A percentile compares a stretch with the other conserved stretches of the same genome.
phyloP scores from a whole-genome alignment of 495 filamentous ascomycete genomes.

The Penicillium herquei region DNA sequence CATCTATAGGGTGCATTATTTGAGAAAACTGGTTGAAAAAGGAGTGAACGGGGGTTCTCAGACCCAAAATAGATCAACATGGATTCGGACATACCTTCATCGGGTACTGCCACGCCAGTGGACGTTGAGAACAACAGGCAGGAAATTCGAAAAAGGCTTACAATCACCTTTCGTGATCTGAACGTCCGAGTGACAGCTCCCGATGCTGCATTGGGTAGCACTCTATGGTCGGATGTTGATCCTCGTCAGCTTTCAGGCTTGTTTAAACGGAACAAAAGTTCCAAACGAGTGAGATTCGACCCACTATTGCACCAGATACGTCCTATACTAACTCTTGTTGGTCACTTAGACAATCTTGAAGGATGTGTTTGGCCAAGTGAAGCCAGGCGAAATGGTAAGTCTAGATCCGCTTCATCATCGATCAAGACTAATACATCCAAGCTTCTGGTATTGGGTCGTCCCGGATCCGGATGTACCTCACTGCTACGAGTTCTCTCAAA shows the following conservation, averaged over 20 bases:
- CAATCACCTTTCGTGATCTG: constrained; percentile 38
- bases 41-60: too few relatives aligned
- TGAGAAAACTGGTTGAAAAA: background rate
- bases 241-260: constrained; percentile 28
- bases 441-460: constrained; percentile 44
- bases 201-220: constrained; percentile 39
- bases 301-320: background rate
- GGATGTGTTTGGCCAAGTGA: constrained; percentile 35
- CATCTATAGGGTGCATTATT: background rate
- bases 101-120: constrained; percentile 27
- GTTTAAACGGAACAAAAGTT: constrained; percentile 15
- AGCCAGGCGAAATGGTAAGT: constrained; percentile 42
- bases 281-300: constrained; percentile 29
- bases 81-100: constrained; percentile 30
- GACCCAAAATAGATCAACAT: constrained; percentile 8
- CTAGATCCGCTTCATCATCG: background rate
- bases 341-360: constrained; percentile 34
- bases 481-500: constrained; percentile 40
- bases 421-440: constrained; percentile 11
- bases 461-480: constrained; percentile 45
- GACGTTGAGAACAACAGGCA: constrained; percentile 29
- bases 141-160: constrained; percentile 31
- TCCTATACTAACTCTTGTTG: background rate
- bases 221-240: constrained; percentile 34
- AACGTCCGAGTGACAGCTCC: constrained; percentile 39